phyloP scores from a whole-genome alignment of 2,329 filamentous ascomycete genomes.

The Aspergillus sp. region DNA sequence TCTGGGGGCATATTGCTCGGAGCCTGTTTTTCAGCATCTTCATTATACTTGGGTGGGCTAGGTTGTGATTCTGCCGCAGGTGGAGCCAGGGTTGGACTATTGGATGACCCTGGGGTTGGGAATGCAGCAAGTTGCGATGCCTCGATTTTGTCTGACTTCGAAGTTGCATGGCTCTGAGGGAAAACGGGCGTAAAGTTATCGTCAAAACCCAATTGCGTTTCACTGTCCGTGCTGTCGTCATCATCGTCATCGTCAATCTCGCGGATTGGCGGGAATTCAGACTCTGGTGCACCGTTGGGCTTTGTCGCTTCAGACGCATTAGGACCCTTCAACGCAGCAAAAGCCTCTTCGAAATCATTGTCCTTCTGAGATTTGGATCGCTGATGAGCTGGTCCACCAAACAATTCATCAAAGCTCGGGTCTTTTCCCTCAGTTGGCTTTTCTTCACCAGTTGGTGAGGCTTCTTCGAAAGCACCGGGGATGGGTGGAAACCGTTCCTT shows the following conservation, averaged over 20 bases:
- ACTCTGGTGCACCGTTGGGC: constrained; percentile 34
- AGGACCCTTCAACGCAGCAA: constrained; percentile 47
- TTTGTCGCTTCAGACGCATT: constrained; percentile 49
- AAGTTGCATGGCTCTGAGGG: constrained; percentile 32
- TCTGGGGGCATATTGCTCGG: constrained; percentile 35
- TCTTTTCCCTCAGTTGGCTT: constrained; percentile 32
- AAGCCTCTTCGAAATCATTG: constrained; percentile 50
- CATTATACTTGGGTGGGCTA: constrained; percentile 52
- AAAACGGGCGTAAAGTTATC: constrained; percentile 80
- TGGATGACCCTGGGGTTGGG: constrained; percentile 41
- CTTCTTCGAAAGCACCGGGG: constrained; percentile 18
- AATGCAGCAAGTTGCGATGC: constrained; percentile 39
- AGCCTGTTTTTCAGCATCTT: constrained; percentile 23
- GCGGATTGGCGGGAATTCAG: constrained; percentile 92
- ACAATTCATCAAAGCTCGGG: constrained; percentile 47
- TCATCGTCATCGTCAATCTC: constrained; percentile 80
- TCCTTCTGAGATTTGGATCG: constrained; percentile 47
- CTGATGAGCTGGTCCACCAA: constrained; percentile 44
- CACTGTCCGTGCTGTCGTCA: constrained; percentile 69
- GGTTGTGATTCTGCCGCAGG: constrained; percentile 58
- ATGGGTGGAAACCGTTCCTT: constrained; percentile 23
- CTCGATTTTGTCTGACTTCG: constrained; percentile 35
- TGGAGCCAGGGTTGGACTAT: constrained; percentile 42
- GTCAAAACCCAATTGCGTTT: constrained; percentile 69
- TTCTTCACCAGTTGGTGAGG: constrained; percentile 37